Evolutionary conservation across 495 filamentous ascomycete genomes (phyloP).

Genomic region (Endocarpon pusillum): DNA sequence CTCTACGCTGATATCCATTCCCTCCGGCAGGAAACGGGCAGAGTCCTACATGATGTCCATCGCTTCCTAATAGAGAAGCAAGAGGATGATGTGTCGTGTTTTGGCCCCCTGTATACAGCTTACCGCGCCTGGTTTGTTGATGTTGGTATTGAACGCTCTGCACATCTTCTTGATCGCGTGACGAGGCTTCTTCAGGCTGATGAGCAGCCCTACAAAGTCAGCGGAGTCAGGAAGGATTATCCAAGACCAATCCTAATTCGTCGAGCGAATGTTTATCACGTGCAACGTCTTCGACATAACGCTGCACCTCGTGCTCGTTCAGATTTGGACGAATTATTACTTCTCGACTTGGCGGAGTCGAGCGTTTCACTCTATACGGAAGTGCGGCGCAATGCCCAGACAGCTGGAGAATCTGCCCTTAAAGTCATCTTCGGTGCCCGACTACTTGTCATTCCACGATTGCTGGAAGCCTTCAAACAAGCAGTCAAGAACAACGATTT

Average conservation of each 20-base stretch:
- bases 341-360: conserved; percentile 79
- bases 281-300: conserved; percentile 86
- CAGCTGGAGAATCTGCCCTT: conserved; percentile 81
- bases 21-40: conserved; percentile 63
- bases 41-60: conserved; percentile 67
- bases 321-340: conserved; percentile 61
- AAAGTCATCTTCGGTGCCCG: conserved; percentile 77
- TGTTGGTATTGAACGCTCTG: conserved; percentile 87
- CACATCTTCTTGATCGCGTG: conserved; percentile 80
- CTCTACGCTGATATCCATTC: conserved; percentile 62
- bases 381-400: conserved; percentile 82
- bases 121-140: conserved; percentile 97
- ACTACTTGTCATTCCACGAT: conserved; percentile 70
- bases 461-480: conserved; percentile 61
- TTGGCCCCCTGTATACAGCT: conserved; percentile 77
- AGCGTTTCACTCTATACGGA: conserved; percentile 91
- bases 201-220: conserved; percentile 82
- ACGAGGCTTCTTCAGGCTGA: conserved; percentile 68
- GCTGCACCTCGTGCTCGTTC: conserved; percentile 70
- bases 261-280: conserved; percentile 83
- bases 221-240: conserved; percentile 79
- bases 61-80: conserved; percentile 67
- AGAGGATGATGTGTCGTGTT: conserved; percentile 90
- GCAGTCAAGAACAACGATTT: conserved; percentile 72
- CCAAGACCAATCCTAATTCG: conserved; percentile 76